Evolutionary conservation across 2,329 filamentous ascomycete species (phyloP).

Genomic region (Thielaviopsis musarum): DNA sequence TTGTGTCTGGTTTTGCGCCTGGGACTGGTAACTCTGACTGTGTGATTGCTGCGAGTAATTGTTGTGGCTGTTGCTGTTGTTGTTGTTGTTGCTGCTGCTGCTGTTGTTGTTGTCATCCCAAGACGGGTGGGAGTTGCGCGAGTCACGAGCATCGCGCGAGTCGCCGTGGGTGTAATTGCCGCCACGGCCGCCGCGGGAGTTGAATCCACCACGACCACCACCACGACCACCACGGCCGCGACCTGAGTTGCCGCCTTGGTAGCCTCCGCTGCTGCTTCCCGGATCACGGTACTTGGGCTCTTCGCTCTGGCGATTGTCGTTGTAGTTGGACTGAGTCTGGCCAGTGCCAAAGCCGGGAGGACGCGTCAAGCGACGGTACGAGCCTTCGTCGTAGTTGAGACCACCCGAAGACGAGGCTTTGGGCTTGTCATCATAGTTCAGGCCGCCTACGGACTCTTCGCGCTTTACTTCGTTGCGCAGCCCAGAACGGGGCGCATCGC

Average conservation of each 20-base stretch:
- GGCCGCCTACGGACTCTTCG: slow-evolving; percentile 22
- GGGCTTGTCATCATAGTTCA: slow-evolving; percentile 20
- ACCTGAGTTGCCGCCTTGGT: slow-evolving; percentile 19
- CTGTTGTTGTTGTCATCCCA: neutral
- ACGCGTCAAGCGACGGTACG: slow-evolving; percentile 54
- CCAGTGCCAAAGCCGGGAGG: slow-evolving; percentile 45
- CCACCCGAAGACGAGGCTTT: slow-evolving; percentile 22
- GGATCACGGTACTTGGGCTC: neutral
- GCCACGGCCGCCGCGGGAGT: slow-evolving; percentile 10
- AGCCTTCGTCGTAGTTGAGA: slow-evolving; percentile 53
- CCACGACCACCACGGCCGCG: slow-evolving; percentile 22
- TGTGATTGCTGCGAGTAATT: neutral
- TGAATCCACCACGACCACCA: slow-evolving; percentile 17
- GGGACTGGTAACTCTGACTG: neutral
- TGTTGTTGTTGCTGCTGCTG: neutral
- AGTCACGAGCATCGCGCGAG: neutral
- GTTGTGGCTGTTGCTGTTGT: neutral
- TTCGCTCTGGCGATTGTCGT: slow-evolving; percentile 16
- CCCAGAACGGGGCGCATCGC: slow-evolving; percentile 19
- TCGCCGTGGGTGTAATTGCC: slow-evolving; percentile 18
- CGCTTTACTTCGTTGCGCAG: slow-evolving; percentile 20
- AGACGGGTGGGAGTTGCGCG: neutral
- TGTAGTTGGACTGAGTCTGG: slow-evolving; percentile 27
- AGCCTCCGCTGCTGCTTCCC: slow-evolving; percentile 20
- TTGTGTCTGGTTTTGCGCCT: neutral